Evolutionary conservation across 208 protist species (phyloP).

Genomic region (Leishmania arabica): DNA sequence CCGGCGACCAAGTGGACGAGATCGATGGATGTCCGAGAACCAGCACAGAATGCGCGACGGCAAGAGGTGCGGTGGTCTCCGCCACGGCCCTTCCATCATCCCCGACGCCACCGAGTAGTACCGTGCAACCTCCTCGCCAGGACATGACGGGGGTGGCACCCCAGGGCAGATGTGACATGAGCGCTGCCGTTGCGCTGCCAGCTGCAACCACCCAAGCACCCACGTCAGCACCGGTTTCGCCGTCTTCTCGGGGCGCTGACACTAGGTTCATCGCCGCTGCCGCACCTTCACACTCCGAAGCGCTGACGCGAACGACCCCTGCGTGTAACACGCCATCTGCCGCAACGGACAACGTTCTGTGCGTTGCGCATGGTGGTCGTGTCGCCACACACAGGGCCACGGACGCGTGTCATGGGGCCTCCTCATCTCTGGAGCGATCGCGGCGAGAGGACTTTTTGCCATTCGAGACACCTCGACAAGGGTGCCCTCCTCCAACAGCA

Average conservation of each 20-base stretch:
- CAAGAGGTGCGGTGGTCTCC: not conserved
- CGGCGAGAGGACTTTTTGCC: not conserved
- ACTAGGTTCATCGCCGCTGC: not conserved
- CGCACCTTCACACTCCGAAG: not conserved
- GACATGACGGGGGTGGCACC: not conserved
- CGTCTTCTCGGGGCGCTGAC: not conserved
- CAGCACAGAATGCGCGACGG: not conserved
- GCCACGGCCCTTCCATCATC: not conserved
- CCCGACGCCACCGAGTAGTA: not conserved
- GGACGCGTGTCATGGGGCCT: not conserved
- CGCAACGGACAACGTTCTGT: not conserved
- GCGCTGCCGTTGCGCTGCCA: not conserved
- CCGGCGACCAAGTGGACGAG: not conserved
- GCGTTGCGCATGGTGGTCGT: not conserved
- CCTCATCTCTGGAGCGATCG: not conserved
- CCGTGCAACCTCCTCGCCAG: not conserved
- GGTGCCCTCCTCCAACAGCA: not conserved
- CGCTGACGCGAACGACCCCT: not conserved
- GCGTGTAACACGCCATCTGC: not conserved
- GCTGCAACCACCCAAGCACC: not conserved
- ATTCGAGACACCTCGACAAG: not conserved
- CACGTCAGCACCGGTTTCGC: not conserved
- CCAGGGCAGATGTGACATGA: not conserved
- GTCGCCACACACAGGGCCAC: not conserved
- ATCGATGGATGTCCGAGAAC: no score